phyloP scores from a whole-genome alignment of 2,329 filamentous ascomycete genomes.

The Cercospora sp. region DNA sequence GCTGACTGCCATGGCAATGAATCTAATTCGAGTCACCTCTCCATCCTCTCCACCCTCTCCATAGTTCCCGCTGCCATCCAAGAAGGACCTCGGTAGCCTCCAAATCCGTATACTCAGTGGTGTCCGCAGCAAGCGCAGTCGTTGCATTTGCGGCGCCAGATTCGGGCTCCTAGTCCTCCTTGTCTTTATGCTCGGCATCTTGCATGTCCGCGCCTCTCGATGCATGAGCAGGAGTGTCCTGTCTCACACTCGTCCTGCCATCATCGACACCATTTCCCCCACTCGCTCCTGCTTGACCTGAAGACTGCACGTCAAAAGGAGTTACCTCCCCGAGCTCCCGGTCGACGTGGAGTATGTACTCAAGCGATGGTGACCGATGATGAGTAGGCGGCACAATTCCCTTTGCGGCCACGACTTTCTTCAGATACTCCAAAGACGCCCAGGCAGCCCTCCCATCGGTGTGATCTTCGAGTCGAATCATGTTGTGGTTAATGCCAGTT shows the following conservation, averaged over 20 bases:
- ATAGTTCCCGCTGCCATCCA: not conserved
- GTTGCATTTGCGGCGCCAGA: not conserved
- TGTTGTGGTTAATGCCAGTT: not conserved
- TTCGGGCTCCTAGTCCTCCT: not conserved
- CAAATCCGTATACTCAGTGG: not conserved
- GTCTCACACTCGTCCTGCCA: not conserved
- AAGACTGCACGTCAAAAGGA: not conserved
- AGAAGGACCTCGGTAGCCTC: not conserved
- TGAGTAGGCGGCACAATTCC: not conserved
- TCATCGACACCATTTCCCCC: not conserved
- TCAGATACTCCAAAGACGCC: slow-evolving; percentile 1
- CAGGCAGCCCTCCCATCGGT: not conserved
- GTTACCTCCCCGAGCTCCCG: not conserved
- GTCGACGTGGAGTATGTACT: not conserved
- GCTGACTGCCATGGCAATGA: not conserved
- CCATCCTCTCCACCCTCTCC: not conserved
- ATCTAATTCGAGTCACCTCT: not conserved
- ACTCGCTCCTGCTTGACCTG: not conserved
- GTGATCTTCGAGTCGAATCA: slow-evolving; percentile 4
- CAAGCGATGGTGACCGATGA: not conserved
- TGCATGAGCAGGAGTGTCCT: not conserved
- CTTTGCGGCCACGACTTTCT: not conserved
- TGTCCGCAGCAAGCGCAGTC: not conserved
- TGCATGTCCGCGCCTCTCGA: not conserved
- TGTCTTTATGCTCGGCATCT: not conserved